These are phyloP conservation scores for Tolypocladium guangdongense DNA, from an alignment of 2,329 filamentous ascomycete species.

Conservation along the genomic window DNA sequence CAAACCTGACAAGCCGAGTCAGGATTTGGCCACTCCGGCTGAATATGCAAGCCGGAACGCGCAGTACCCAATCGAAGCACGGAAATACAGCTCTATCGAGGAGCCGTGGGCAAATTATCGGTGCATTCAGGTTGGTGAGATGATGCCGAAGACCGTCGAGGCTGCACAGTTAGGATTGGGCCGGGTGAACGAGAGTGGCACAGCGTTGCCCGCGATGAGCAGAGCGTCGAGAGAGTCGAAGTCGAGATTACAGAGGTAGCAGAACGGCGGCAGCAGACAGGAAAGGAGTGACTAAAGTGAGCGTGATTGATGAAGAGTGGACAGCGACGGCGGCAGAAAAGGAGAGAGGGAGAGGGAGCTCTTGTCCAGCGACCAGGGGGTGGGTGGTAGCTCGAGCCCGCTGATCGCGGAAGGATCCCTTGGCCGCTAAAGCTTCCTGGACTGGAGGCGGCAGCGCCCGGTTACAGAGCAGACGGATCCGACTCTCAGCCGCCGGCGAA, in stretches of 20 bases:
- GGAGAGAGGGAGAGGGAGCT: constrained; percentile 14
- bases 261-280: constrained; percentile 7
- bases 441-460: not conserved
- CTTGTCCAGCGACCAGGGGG: constrained; percentile 2
- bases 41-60: constrained; percentile 7
- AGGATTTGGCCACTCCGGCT: not conserved
- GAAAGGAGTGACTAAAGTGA: constrained; percentile 30
- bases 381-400: constrained; percentile 19
- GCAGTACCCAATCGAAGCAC: constrained; percentile 14
- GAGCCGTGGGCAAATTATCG: constrained; percentile 22
- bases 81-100: constrained; percentile 21
- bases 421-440: constrained; percentile 14
- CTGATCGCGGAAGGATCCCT: constrained; percentile 23
- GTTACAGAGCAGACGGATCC: not conserved
- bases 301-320: constrained; percentile 21
- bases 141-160: constrained; percentile 3
- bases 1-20: not conserved
- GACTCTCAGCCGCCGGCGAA: not conserved
- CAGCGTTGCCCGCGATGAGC: constrained; percentile 1
- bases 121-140: constrained; percentile 22
- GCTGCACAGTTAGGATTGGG: not conserved
- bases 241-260: constrained; percentile 7
- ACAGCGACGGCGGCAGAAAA: constrained; percentile 25
- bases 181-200: constrained; percentile 2
- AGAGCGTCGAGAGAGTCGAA: constrained; percentile 4